A percentile compares a stretch with the other conserved stretches of the same genome.
Evolutionary conservation across 140 eudicot species (phyloP).

Genomic region (Anethum foeniculum): DNA sequence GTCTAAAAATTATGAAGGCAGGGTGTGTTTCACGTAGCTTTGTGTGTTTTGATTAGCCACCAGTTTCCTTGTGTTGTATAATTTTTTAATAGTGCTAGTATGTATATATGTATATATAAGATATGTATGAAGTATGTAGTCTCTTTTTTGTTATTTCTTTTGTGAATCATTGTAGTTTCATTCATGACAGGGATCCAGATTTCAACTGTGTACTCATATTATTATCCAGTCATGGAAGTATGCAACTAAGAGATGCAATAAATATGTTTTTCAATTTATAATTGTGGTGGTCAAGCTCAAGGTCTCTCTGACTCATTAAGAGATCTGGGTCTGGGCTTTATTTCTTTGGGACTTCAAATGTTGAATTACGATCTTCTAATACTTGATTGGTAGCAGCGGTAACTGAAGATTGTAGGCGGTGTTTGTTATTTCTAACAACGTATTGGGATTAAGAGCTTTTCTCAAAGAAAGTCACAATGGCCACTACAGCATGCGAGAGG

Average conservation of each 20-base stretch:
- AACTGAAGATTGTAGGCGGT: slow-evolving; percentile 30
- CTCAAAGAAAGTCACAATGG: slow-evolving; percentile 31
- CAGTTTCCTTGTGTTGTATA: background rate
- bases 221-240: slow-evolving; percentile 16
- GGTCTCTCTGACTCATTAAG: slow-evolving; percentile 29
- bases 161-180: slow-evolving; percentile 14
- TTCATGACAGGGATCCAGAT: slow-evolving; percentile 34
- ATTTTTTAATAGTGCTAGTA: background rate
- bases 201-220: slow-evolving; percentile 5
- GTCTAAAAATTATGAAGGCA: background rate
- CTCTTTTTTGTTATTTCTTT: slow-evolving; percentile 3
- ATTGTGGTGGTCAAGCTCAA: slow-evolving; percentile 32
- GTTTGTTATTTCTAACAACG: slow-evolving; percentile 16
- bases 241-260: slow-evolving; percentile 32
- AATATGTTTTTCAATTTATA: slow-evolving; percentile 21
- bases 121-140: background rate
- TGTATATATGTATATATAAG: background rate
- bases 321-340: slow-evolving; percentile 20
- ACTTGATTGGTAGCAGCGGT: slow-evolving; percentile 72
- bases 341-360: slow-evolving; percentile 33
- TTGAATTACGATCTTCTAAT: slow-evolving; percentile 74
- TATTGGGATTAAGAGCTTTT: slow-evolving; percentile 15
- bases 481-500: slow-evolving; percentile 52
- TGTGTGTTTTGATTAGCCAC: background rate
- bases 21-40: background rate